These are phyloP conservation scores for Hordeum pubiflorum DNA, from an alignment of 202 grass and related monocot species.

Conservation along the genomic window DNA sequence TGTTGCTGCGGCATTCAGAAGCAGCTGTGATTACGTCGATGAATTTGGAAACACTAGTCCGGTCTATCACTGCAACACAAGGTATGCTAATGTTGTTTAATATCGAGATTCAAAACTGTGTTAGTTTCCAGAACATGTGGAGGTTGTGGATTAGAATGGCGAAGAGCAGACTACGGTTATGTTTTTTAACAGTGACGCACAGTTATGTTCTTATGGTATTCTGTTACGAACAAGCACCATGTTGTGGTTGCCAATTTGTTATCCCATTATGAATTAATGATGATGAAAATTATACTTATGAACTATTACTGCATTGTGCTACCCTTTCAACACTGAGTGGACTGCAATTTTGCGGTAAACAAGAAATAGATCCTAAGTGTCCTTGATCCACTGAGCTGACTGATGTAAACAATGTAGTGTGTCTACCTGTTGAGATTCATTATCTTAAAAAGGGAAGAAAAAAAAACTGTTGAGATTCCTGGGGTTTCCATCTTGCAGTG, in stretches of 20 bases:
- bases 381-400: not conserved
- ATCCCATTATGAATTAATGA: not conserved
- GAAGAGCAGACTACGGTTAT: not conserved
- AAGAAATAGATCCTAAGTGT: not conserved
- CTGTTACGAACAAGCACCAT: not conserved
- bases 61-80: conserved; percentile 1
- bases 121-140: not conserved
- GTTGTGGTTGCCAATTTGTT: not conserved
- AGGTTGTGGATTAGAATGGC: not conserved
- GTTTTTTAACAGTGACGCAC: not conserved
- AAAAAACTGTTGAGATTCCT: not conserved
- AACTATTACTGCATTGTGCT: not conserved
- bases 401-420: not conserved
- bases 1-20: not conserved
- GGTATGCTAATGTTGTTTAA: conserved; percentile 4
- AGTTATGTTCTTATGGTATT: not conserved
- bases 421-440: not conserved
- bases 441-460: too few species aligned
- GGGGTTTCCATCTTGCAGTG: not conserved
- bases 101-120: not conserved
- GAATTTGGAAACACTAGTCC: not conserved
- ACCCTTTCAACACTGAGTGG: not conserved
- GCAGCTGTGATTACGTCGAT: not conserved
- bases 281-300: not conserved
- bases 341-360: not conserved